Evolutionary conservation across 345 rosid genomes (phyloP).

Genomic region (Limnanthes douglasii): DNA sequence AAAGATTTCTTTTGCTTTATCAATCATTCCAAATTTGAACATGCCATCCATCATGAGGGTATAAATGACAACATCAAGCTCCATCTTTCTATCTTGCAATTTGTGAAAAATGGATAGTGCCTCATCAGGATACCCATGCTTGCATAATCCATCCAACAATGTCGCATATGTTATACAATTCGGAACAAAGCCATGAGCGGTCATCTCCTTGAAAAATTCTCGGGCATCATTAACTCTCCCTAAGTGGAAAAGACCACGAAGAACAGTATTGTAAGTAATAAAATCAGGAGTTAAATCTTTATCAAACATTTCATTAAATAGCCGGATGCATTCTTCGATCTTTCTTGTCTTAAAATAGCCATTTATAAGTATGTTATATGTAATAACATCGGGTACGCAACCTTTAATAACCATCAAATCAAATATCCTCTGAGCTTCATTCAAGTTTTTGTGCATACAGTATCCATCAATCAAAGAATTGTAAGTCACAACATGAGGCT

Average conservation of each 20-base stretch:
- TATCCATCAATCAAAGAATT: constrained; percentile 13
- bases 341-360: not conserved
- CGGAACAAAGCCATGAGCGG: not conserved
- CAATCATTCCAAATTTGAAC: constrained; percentile 7
- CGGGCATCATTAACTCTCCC: not conserved
- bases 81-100: no score
- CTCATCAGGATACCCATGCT: no score
- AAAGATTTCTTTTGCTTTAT: constrained; percentile 5
- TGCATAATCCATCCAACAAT: not conserved
- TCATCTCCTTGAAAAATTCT: not conserved
- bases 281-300: not conserved
- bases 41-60: constrained; percentile 12
- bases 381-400: not conserved
- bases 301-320: not conserved
- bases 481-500: no score
- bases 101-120: no score
- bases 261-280: not conserved
- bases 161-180: not conserved
- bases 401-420: constrained; percentile 1
- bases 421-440: constrained; percentile 7
- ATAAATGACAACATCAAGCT: no score
- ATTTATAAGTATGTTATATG: constrained; percentile 1
- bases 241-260: not conserved
- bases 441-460: constrained; percentile 8
- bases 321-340: not conserved